Percentiles rank a stretch among this genome's conserved stretches.
Evolutionary conservation across 495 filamentous ascomycete species (phyloP).

Genomic region (Penicillium longicatenatum): DNA sequence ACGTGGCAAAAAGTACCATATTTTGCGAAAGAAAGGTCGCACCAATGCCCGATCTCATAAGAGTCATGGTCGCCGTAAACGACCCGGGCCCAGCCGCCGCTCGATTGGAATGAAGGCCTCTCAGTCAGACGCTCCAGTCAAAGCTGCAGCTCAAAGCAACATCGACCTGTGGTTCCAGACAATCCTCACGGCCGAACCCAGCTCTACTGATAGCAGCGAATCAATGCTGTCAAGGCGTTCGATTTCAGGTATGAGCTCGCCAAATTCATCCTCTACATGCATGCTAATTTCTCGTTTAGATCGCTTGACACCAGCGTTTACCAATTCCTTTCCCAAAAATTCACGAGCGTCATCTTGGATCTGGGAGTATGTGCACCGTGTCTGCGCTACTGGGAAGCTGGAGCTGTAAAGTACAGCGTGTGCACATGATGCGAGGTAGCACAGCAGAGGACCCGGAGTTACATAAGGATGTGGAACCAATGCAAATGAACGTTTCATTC

Average conservation of each 20-base stretch:
- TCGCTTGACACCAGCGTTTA: background rate
- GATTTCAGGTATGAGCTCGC: background rate
- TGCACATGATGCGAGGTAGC: background rate
- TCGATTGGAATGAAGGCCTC: background rate
- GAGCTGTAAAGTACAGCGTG: background rate
- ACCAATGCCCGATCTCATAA: background rate
- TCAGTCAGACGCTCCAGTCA: background rate
- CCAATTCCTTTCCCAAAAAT: background rate
- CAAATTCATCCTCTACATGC: background rate
- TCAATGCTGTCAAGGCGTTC: background rate
- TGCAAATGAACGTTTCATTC: background rate
- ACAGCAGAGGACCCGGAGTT: background rate
- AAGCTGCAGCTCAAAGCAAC: background rate
- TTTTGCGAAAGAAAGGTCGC: slow-evolving; percentile 9
- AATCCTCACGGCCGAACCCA: background rate
- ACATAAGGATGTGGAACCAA: background rate
- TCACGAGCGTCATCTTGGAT: background rate
- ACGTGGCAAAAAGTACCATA: slow-evolving; percentile 17
- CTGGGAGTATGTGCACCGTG: background rate
- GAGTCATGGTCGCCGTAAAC: background rate
- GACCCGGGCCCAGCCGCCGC: background rate
- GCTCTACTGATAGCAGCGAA: background rate
- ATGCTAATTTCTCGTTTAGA: background rate
- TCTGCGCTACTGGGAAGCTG: background rate
- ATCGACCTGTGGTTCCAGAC: background rate